These are phyloP conservation scores for Dactylonectria estremocensis DNA, from an alignment of 2,329 filamentous ascomycete genomes.

Conservation along the genomic window DNA sequence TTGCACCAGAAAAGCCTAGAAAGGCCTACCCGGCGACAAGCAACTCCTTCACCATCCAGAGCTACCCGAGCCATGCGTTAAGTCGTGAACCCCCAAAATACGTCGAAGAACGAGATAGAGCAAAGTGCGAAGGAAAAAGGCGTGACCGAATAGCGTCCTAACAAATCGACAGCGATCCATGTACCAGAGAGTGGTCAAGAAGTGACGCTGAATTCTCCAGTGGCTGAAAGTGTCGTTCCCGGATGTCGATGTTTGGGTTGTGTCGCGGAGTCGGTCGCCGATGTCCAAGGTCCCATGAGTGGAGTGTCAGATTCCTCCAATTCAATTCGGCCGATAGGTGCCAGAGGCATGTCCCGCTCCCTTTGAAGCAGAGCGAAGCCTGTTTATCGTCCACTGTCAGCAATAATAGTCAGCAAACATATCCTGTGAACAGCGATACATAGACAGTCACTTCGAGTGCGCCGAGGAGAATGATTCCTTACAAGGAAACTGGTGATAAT, in stretches of 20 bases:
- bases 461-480: slow-evolving; percentile 88
- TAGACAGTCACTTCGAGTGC: slow-evolving; percentile 81
- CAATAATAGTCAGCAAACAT: slow-evolving; percentile 79
- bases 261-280: slow-evolving; percentile 47
- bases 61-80: slow-evolving; percentile 58
- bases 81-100: slow-evolving; percentile 53
- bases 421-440: slow-evolving; percentile 80
- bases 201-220: slow-evolving; percentile 31
- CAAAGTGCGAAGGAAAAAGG: slow-evolving; percentile 54
- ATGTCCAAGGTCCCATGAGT: slow-evolving; percentile 34
- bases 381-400: slow-evolving; percentile 89
- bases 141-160: slow-evolving; percentile 45
- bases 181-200: slow-evolving; percentile 41
- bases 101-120: slow-evolving; percentile 62
- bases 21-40: slow-evolving; percentile 27
- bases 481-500: slow-evolving; percentile 76
- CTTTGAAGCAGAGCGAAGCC: slow-evolving; percentile 87
- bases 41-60: slow-evolving; percentile 40
- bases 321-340: slow-evolving; percentile 56
- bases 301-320: slow-evolving; percentile 36
- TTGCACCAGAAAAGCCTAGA: slow-evolving; percentile 21
- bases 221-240: slow-evolving; percentile 42
- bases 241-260: slow-evolving; percentile 48
- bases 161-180: slow-evolving; percentile 48
- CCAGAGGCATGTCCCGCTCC: slow-evolving; percentile 67